Conservation (phyloP, 768 basidiomycete genomes). For the Phylloporus sp. region DNA sequence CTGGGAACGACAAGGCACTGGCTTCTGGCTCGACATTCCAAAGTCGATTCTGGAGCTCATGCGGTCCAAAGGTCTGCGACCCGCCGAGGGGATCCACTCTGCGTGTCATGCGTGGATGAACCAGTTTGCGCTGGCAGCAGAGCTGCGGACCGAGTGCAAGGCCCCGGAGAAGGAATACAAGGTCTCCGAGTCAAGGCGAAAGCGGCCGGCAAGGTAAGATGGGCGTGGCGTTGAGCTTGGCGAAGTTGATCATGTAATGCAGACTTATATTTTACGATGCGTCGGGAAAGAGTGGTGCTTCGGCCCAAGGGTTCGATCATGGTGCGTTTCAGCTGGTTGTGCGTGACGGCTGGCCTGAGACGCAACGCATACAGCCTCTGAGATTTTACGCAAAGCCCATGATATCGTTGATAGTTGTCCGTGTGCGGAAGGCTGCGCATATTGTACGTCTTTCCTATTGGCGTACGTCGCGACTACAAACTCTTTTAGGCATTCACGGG, state of each 20-base stretch:
- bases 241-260: not conserved
- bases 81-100: slow-evolving; percentile 80
- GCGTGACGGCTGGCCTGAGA: not conserved
- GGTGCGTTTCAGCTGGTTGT: slow-evolving; percentile 36
- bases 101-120: slow-evolving; percentile 84
- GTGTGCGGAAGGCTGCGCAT: slow-evolving; percentile 66
- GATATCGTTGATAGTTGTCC: slow-evolving; percentile 54
- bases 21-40: slow-evolving; percentile 79
- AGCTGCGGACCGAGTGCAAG: slow-evolving; percentile 83
- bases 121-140: slow-evolving; percentile 62
- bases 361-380: slow-evolving; percentile 39
- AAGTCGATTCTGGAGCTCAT: slow-evolving; percentile 49
- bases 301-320: slow-evolving; percentile 80
- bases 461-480: not conserved
- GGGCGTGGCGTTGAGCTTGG: not conserved
- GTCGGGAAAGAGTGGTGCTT: slow-evolving; percentile 64
- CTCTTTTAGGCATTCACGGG: slow-evolving; percentile 58
- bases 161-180: slow-evolving; percentile 71
- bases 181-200: slow-evolving; percentile 46
- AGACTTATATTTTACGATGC: slow-evolving; percentile 83
- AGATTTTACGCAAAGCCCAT: slow-evolving; percentile 57
- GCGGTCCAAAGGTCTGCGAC: slow-evolving; percentile 50
- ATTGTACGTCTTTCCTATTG: slow-evolving; percentile 44
- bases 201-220: slow-evolving; percentile 52
- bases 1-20: slow-evolving; percentile 69